Evolutionary conservation across 352 stramenopile genomes (phyloP).

Genomic region (Globisporangium nunn): DNA sequence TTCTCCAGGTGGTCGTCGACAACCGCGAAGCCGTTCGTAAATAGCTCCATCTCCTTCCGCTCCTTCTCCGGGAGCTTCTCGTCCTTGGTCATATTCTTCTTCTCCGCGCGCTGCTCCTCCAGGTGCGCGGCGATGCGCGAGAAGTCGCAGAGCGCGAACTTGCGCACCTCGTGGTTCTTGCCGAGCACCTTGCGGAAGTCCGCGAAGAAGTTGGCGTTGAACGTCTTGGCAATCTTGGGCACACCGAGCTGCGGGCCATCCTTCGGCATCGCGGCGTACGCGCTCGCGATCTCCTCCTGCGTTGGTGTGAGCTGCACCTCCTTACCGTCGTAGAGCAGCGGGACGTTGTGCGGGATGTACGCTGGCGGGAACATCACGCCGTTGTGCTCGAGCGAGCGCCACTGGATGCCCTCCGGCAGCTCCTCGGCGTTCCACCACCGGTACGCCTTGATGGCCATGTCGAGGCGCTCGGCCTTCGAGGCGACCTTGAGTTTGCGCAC

Average conservation of each 20-base stretch:
- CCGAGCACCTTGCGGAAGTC: constrained; percentile 90
- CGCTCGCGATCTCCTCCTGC: constrained; percentile 94
- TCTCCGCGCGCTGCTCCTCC: constrained; percentile 88
- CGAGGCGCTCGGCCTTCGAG: constrained; percentile 90
- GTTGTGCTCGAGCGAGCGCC: constrained; percentile 98
- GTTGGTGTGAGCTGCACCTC: constrained; percentile 90
- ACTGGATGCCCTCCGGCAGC: constrained; percentile 93
- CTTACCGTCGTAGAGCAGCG: constrained; percentile 93
- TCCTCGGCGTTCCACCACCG: constrained; percentile 98
- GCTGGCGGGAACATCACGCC: constrained; percentile 95
- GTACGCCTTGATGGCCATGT: constrained; percentile 97
- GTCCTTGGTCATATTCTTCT: constrained; percentile 96
- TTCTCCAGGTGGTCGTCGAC: constrained; percentile 99
- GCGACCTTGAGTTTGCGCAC: constrained; percentile 91
- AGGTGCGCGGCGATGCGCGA: constrained; percentile 90
- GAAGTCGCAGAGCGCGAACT: constrained; percentile 98
- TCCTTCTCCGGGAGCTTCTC: constrained; percentile 87
- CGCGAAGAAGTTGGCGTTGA: constrained; percentile 99
- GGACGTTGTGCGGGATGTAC: constrained; percentile 95
- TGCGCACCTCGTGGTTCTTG: constrained; percentile 92
- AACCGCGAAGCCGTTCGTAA: constrained; percentile 94
- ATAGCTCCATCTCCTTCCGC: constrained; percentile 89
- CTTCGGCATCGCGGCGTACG: constrained; percentile 93
- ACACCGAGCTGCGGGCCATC: constrained; percentile 98
- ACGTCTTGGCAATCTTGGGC: constrained; percentile 95